Evolutionary conservation across 345 rosid genomes (phyloP), one percentile per base, ranked within the genome.

Genomic region (Eucalyptus cloeziana): DNA sequence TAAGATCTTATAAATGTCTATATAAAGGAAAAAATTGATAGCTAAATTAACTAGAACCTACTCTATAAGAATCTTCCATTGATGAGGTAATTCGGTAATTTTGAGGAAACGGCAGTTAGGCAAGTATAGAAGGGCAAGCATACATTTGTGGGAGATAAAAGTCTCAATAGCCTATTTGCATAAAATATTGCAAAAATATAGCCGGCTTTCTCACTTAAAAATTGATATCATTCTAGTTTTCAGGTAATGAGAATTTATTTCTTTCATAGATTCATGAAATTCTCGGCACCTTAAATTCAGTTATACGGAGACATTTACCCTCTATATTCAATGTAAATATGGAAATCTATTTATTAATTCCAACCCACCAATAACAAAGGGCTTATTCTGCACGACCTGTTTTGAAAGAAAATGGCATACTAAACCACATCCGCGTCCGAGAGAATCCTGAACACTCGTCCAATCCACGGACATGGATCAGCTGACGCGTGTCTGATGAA

Each of bases 161-260:
- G 12, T 1, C 62, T 24, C 30, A 56, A 24, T 24, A 24, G 30
- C 62, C 30, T 24, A 56, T 56, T 56, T 25, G 13, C 62, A 56
- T 24, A 56, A 56, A 56, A 24, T 56, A 56, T 56, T 56, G 62
- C 30, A 25, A 56, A 25, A 9, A 24, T 24, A 56, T 4, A 56
- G 12, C 0, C 0, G 6, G 62, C 0, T 56, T 0, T 56, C 62
- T 56, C 0, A 56, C 27, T 56, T 24, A 56, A 24, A 56, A 56
- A 56, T 10, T 56, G 62, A 0, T 58, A 24, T 58, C 0, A 22
- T 24, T 24, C 1, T 58, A 58, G 3, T 58, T 58, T 58, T 58
- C 30, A 10, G 62, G 0, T 13, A 10, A 58, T 10, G 13, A 58
- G 6, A 58, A 24, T 58, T 58, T 58, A 58, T 58, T 24, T 58